phyloP scores from a whole-genome alignment of 108 stramenopile genomes.

The Poteriospumella lacustris region DNA sequence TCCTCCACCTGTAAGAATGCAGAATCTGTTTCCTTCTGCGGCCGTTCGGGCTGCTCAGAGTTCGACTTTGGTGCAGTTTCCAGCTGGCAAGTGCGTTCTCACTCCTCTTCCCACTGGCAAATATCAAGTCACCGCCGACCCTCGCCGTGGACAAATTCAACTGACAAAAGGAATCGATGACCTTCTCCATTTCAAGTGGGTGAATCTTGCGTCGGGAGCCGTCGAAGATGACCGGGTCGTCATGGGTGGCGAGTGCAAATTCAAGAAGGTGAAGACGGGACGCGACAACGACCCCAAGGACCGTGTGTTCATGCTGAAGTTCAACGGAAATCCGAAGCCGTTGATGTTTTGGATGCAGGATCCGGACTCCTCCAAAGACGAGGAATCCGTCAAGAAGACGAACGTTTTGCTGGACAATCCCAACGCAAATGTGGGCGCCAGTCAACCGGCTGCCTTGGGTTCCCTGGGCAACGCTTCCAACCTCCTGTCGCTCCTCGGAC shows the following conservation, averaged over 20 bases:
- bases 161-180: slow-evolving; percentile 37
- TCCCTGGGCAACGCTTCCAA: background rate
- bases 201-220: slow-evolving; percentile 39
- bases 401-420: background rate
- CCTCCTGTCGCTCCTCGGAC: background rate
- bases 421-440: too few species aligned
- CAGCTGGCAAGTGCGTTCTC: slow-evolving; percentile 18
- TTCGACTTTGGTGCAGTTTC: background rate
- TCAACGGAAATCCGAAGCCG: slow-evolving; percentile 28
- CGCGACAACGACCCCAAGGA: slow-evolving; percentile 27
- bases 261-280: slow-evolving; percentile 53
- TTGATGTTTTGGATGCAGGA: slow-evolving; percentile 63
- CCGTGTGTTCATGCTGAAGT: slow-evolving; percentile 55
- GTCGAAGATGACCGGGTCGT: slow-evolving; percentile 50
- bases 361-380: slow-evolving; percentile 46
- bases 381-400: slow-evolving; percentile 9
- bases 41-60: too few species aligned
- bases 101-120: background rate
- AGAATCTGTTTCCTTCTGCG: too few species aligned
- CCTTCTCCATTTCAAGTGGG: slow-evolving; percentile 55
- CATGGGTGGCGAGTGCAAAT: slow-evolving; percentile 48
- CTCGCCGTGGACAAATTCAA: background rate
- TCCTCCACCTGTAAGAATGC: too few species aligned
- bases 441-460: background rate
- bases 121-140: background rate